Evolutionary conservation across 768 basidiomycete species (phyloP).

Genomic region (Mycena epipterygia): DNA sequence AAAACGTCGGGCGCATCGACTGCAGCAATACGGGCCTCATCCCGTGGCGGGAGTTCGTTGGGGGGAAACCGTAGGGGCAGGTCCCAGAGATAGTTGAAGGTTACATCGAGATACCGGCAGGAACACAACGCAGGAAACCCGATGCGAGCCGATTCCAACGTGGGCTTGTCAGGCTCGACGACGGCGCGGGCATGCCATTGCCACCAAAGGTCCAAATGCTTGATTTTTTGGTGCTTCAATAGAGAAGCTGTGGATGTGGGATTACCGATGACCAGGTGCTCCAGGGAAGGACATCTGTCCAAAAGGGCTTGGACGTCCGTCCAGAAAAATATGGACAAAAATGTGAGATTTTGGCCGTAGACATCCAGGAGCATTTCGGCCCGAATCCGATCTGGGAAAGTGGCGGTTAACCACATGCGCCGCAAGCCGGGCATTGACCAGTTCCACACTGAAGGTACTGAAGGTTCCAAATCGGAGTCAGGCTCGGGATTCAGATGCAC

Average conservation of each 20-base stretch:
- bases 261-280: neutral
- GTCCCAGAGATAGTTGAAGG: neutral
- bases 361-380: neutral
- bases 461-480: too few relatives aligned
- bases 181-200: neutral
- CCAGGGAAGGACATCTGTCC: neutral
- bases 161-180: neutral
- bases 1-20: too few relatives aligned
- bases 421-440: constrained; percentile 19
- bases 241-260: too few relatives aligned
- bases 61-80: constrained; percentile 10
- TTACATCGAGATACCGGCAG: constrained; percentile 6
- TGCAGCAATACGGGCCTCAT: too few relatives aligned
- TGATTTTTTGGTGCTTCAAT: neutral
- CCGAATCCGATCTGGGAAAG: neutral
- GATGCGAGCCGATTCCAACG: neutral
- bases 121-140: constrained; percentile 13
- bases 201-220: neutral
- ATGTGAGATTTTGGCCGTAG: neutral
- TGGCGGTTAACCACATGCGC: constrained; percentile 3
- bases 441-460: neutral
- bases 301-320: neutral
- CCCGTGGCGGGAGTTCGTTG: too few relatives aligned
- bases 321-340: neutral
- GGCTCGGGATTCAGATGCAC: neutral